Evolutionary conservation across 495 filamentous ascomycete genomes (phyloP).

Genomic region (Symbiotaphrina buchneri): DNA sequence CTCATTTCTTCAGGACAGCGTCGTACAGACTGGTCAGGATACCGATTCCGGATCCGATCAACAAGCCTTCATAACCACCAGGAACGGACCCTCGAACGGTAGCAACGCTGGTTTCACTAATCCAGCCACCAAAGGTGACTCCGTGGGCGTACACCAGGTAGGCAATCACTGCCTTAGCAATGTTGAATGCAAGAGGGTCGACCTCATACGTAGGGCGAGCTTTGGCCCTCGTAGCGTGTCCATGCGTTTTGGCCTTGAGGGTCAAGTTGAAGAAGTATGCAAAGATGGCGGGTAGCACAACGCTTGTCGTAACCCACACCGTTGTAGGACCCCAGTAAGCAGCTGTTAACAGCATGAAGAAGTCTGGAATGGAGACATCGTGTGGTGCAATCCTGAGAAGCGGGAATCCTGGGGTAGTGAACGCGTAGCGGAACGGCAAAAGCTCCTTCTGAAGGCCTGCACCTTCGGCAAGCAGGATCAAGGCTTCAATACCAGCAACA

Average conservation of each 20-base stretch:
- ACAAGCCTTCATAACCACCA: conserved; percentile 43
- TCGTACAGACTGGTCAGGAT: conserved; percentile 57
- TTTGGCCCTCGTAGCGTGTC: conserved; percentile 5
- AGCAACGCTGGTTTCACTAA: conserved; percentile 29
- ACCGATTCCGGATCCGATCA: conserved; percentile 50
- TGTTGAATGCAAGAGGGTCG: conserved; percentile 76
- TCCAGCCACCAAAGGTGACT: conserved; percentile 36
- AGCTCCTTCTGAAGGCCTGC: conserved; percentile 33
- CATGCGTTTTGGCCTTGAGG: conserved; percentile 15
- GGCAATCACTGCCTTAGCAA: conserved; percentile 58
- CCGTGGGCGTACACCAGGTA: conserved; percentile 56
- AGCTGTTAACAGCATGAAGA: conserved; percentile 55
- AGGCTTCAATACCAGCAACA: conserved; percentile 38
- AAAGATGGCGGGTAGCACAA: conserved; percentile 41
- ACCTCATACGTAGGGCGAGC: conserved; percentile 26
- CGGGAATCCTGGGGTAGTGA: conserved; percentile 34
- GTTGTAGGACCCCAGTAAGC: conserved; percentile 66
- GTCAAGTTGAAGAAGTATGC: conserved; percentile 82
- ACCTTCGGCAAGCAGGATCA: conserved; percentile 29
- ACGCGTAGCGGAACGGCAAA: conserved; percentile 44
- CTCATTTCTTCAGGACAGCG: conserved; percentile 53
- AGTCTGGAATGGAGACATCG: conserved; percentile 47
- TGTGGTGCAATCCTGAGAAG: conserved; percentile 21
- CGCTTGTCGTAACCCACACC: conserved; percentile 53
- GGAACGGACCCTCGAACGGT: conserved; percentile 43